phyloP scores from a whole-genome alignment of 2,329 filamentous ascomycete species.

The Trichoderma koningii region DNA sequence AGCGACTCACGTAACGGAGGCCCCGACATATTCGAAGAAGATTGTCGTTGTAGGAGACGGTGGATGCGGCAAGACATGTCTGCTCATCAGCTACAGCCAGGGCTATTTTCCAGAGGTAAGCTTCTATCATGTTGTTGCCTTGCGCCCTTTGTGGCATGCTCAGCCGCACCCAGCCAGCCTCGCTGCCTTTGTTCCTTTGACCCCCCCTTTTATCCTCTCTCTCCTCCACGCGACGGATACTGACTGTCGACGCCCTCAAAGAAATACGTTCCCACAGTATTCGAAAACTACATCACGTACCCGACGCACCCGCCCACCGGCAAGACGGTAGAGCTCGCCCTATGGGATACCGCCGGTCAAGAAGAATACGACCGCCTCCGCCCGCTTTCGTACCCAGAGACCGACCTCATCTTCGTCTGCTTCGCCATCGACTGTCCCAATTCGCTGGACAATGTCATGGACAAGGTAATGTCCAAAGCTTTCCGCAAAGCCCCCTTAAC shows the following conservation, averaged over 20 bases:
- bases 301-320: slow-evolving; percentile 83
- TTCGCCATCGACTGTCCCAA: slow-evolving; percentile 99
- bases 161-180: background rate
- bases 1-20: slow-evolving; percentile 83
- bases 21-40: slow-evolving; percentile 95
- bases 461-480: slow-evolving; percentile 69
- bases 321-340: slow-evolving; percentile 92
- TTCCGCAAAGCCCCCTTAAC: background rate
- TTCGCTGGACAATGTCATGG: slow-evolving; percentile 96
- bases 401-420: slow-evolving; percentile 96
- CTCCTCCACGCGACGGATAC: background rate
- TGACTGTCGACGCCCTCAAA: slow-evolving; percentile 43
- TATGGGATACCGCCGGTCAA: slow-evolving; percentile 98
- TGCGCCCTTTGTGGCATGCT: background rate
- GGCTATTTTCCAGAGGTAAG: slow-evolving; percentile 97
- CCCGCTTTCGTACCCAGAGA: slow-evolving; percentile 96
- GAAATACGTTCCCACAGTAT: slow-evolving; percentile 99
- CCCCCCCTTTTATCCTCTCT: no score
- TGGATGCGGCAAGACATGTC: slow-evolving; percentile 96
- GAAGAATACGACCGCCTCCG: slow-evolving; percentile 97
- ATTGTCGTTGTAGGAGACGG: slow-evolving; percentile 98
- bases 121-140: no score
- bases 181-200: background rate
- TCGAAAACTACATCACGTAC: slow-evolving; percentile 99
- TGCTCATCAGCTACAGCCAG: slow-evolving; percentile 98